Conservation (phyloP, 371 early-diverging fungal genomes). For the Lichtheimia corymbifera region DNA sequence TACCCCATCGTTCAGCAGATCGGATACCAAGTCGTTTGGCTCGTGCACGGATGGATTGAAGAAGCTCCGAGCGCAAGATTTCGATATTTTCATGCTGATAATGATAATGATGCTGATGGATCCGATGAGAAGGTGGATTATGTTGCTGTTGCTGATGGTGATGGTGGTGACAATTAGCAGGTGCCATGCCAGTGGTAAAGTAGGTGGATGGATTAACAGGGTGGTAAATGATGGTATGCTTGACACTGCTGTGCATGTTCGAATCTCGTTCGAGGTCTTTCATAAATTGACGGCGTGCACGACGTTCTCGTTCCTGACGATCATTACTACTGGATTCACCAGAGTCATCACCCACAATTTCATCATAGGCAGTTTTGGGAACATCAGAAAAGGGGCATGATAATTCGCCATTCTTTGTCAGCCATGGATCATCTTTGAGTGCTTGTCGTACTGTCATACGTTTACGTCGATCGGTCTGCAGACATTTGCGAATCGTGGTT, state of each 20-base stretch:
- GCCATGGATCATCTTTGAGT: constrained; percentile 56
- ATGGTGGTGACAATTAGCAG: constrained; percentile 3
- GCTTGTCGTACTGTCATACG: constrained; percentile 48
- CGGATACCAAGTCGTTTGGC: constrained; percentile 35
- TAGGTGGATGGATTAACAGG: constrained; percentile 46
- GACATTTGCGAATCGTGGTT: constrained; percentile 53
- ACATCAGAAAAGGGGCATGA: constrained; percentile 27
- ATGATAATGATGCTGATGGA: constrained; percentile 15
- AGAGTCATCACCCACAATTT: constrained; percentile 14
- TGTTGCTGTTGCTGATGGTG: constrained; percentile 11
- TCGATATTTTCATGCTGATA: constrained; percentile 35
- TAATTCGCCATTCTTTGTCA: constrained; percentile 33
- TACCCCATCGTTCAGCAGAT: constrained; percentile 37
- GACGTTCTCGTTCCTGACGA: constrained; percentile 29
- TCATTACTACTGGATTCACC: constrained; percentile 18
- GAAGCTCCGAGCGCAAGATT: constrained; percentile 36
- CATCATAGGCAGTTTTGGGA: constrained; percentile 23
- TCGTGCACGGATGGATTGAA: constrained; percentile 35
- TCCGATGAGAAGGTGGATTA: neutral
- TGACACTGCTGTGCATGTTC: constrained; percentile 20
- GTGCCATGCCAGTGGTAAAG: constrained; percentile 22
- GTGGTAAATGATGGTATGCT: constrained; percentile 42
- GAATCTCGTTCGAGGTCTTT: constrained; percentile 37
- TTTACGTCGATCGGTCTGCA: constrained; percentile 47
- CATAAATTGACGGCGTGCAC: constrained; percentile 33